Evolutionary conservation across 2,329 filamentous ascomycete species (phyloP).

Genomic region (Fusarium buxicola): DNA sequence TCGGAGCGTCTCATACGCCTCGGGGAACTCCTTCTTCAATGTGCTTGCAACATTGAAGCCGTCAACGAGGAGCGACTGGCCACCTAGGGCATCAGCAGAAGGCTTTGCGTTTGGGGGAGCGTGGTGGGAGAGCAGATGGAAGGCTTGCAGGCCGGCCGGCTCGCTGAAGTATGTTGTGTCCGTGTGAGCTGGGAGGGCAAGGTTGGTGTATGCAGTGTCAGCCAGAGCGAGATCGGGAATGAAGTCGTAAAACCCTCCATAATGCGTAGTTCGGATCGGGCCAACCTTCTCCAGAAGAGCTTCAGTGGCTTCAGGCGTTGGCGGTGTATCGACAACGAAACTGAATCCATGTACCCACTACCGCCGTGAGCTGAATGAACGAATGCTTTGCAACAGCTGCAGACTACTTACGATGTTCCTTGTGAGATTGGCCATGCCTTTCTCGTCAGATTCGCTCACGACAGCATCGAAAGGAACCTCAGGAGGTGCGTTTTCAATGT

Average conservation of each 20-base stretch:
- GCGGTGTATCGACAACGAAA: slow-evolving; percentile 78
- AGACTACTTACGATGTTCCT: slow-evolving; percentile 66
- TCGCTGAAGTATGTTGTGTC: slow-evolving; percentile 98
- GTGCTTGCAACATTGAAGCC: slow-evolving; percentile 79
- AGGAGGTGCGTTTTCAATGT: slow-evolving; percentile 62
- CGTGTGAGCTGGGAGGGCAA: slow-evolving; percentile 86
- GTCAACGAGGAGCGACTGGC: slow-evolving; percentile 85
- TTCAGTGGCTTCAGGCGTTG: slow-evolving; percentile 76
- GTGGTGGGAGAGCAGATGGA: slow-evolving; percentile 84
- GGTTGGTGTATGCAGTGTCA: slow-evolving; percentile 91
- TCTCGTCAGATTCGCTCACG: slow-evolving; percentile 61
- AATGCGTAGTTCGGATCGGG: slow-evolving; percentile 91
- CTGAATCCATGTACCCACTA: slow-evolving; percentile 79
- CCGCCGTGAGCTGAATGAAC: slow-evolving; percentile 22
- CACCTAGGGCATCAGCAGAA: slow-evolving; percentile 65
- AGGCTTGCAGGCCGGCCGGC: slow-evolving; percentile 89
- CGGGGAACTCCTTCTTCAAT: slow-evolving; percentile 64
- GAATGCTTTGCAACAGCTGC: no score
- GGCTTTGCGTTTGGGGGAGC: slow-evolving; percentile 53
- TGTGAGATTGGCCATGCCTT: slow-evolving; percentile 71
- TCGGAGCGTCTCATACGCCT: slow-evolving; percentile 69
- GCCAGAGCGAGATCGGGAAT: slow-evolving; percentile 87
- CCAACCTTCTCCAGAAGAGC: slow-evolving; percentile 82
- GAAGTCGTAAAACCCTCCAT: slow-evolving; percentile 85
- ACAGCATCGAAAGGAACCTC: slow-evolving; percentile 70